Percentiles rank a stretch among this genome's conserved stretches.
phyloP scores from a whole-genome alignment of 2,329 filamentous ascomycete genomes.

The Penicillium janthinellum region DNA sequence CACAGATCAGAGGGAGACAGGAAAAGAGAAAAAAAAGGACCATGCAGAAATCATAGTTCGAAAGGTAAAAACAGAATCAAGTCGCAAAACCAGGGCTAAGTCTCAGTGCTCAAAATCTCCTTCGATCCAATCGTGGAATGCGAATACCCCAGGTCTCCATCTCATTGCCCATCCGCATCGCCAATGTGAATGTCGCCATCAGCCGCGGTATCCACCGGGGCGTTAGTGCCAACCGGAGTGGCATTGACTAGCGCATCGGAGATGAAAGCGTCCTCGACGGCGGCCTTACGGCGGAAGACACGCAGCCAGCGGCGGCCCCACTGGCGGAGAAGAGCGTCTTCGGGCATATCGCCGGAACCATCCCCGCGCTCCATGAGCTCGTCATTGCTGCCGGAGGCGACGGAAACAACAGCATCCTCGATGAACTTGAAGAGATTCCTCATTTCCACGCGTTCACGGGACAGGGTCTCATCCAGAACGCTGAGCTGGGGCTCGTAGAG shows the following conservation, averaged over 20 bases:
- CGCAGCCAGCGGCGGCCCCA: slow-evolving; percentile 88
- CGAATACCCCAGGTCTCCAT: not conserved
- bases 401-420: slow-evolving; percentile 72
- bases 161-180: slow-evolving; percentile 28
- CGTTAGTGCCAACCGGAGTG: slow-evolving; percentile 43
- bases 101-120: not conserved
- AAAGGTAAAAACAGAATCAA: not conserved
- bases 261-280: slow-evolving; percentile 78
- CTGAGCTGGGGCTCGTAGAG: slow-evolving; percentile 57
- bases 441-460: slow-evolving; percentile 72
- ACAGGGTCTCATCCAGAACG: slow-evolving; percentile 66
- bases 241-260: slow-evolving; percentile 57
- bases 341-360: slow-evolving; percentile 52
- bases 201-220: slow-evolving; percentile 26
- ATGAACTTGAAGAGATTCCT: slow-evolving; percentile 78
- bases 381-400: slow-evolving; percentile 74
- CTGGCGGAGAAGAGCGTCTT: slow-evolving; percentile 66
- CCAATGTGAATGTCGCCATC: slow-evolving; percentile 37
- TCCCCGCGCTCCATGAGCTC: slow-evolving; percentile 69
- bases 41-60: slow-evolving; percentile 6
- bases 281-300: slow-evolving; percentile 78
- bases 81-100: slow-evolving; percentile 7
- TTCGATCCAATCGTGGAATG: not conserved
- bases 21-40: not conserved
- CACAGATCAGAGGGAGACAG: not conserved